Evolutionary conservation across 371 early-diverging fungal genomes (phyloP).

Genomic region (Haplosporangium sp.): DNA sequence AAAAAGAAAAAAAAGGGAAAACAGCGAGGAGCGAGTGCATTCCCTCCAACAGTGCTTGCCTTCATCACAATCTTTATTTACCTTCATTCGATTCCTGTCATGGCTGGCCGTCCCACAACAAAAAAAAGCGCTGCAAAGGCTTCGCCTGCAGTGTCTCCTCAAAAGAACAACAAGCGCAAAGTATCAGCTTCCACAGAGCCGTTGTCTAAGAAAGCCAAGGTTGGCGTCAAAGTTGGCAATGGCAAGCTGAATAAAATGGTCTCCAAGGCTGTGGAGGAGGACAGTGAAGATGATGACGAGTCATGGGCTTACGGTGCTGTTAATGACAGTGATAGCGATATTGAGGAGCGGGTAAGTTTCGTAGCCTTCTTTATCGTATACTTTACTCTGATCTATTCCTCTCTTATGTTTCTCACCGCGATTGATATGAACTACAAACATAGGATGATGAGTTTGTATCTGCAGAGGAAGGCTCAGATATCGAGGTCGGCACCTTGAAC

Average conservation of each 20-base stretch:
- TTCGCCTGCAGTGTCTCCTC: conserved; percentile 6
- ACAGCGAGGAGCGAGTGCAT: too few relatives aligned
- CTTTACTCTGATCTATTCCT: background rate
- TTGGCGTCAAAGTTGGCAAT: conserved; percentile 22
- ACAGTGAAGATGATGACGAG: conserved; percentile 52
- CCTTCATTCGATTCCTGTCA: conserved; percentile 9
- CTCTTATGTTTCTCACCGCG: too few relatives aligned
- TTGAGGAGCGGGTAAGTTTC: conserved; percentile 37
- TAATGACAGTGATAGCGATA: conserved; percentile 46
- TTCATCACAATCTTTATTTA: background rate
- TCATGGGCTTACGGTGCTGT: conserved; percentile 56
- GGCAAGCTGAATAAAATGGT: conserved; percentile 21
- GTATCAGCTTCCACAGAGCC: conserved; percentile 10
- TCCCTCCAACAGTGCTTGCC: too few relatives aligned
- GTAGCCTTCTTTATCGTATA: background rate
- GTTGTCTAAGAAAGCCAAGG: conserved; percentile 32
- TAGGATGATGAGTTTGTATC: conserved; percentile 58
- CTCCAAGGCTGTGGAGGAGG: conserved; percentile 17
- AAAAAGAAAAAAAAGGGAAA: too few relatives aligned
- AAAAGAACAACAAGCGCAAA: conserved; percentile 50
- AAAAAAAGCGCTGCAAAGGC: conserved; percentile 35
- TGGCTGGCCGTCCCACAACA: conserved; percentile 44
- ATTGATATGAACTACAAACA: background rate
- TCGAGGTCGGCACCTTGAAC: conserved; percentile 40
- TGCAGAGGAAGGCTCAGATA: conserved; percentile 57